phyloP scores from a whole-genome alignment of 139 green algal genomes.

The Zygnema circumcarinatum region DNA sequence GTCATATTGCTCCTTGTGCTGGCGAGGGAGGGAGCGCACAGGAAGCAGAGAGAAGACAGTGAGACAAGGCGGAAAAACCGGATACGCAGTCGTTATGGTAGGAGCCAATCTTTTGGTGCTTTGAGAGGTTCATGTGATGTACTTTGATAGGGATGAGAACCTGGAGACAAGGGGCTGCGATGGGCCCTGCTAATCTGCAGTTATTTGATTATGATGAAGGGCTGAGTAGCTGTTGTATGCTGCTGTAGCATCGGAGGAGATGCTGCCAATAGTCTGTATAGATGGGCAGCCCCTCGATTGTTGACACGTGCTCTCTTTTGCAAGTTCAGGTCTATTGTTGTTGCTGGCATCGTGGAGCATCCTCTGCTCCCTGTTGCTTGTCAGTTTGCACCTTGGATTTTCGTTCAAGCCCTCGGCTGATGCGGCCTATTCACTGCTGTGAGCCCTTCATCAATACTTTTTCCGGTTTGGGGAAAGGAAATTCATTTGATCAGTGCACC shows the following conservation, averaged over 20 bases:
- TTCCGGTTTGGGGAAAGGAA: too few species aligned
- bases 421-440: background rate
- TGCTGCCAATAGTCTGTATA: too few species aligned
- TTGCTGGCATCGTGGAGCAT: constrained; percentile 3
- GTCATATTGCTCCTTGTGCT: too few species aligned
- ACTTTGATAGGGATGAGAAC: too few species aligned
- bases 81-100: background rate
- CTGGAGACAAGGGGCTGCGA: too few species aligned
- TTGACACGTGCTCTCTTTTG: too few species aligned
- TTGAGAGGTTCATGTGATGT: background rate
- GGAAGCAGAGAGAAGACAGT: background rate
- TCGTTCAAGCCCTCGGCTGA: background rate
- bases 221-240: too few species aligned
- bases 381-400: background rate
- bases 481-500: too few species aligned
- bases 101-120: background rate
- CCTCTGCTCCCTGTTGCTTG: background rate
- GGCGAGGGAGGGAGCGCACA: background rate
- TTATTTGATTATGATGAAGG: too few species aligned
- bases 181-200: too few species aligned
- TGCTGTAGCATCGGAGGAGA: too few species aligned
- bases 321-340: background rate
- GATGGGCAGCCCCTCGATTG: too few species aligned
- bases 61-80: background rate
- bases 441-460: background rate